Percentiles rank a stretch among this genome's conserved stretches.
These are phyloP conservation scores for Clavispora asparagi DNA, from an alignment of 805 yeast genomes.

Conservation along the genomic window DNA sequence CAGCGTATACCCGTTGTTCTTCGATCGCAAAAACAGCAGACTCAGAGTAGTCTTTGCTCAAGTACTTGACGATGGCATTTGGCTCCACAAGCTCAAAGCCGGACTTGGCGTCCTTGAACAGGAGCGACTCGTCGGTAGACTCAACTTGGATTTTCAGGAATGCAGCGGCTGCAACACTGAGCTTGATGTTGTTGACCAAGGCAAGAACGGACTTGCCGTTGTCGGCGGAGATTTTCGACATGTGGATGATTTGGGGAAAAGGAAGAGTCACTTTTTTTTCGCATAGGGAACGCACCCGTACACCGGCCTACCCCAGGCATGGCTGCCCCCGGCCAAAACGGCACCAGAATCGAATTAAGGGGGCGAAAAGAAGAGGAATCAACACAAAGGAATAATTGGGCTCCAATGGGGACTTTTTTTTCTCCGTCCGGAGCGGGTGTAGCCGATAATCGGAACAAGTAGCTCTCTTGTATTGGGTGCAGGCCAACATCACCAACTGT, in stretches of 20 bases:
- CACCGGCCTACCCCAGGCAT: slow-evolving; percentile 2
- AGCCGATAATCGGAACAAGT: background rate
- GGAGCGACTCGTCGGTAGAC: slow-evolving; percentile 20
- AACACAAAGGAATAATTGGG: no score
- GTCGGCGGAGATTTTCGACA: slow-evolving; percentile 10
- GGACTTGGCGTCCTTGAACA: slow-evolving; percentile 29
- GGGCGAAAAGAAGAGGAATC: no score
- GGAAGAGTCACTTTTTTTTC: background rate
- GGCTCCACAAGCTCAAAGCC: slow-evolving; percentile 54
- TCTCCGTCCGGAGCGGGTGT: background rate
- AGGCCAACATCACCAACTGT: background rate
- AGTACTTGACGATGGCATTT: slow-evolving; percentile 64
- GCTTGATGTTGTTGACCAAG: slow-evolving; percentile 21
- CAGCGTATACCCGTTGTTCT: slow-evolving; percentile 40
- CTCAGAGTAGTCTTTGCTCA: slow-evolving; percentile 43
- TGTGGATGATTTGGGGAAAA: background rate
- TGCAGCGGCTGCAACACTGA: slow-evolving; percentile 19
- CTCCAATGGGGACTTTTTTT: no score
- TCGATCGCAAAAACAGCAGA: slow-evolving; percentile 33
- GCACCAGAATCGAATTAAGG: background rate
- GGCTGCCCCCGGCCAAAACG: background rate
- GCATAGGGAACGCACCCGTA: slow-evolving; percentile 5
- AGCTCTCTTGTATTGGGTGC: background rate
- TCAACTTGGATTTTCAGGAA: slow-evolving; percentile 10
- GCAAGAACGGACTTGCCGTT: slow-evolving; percentile 15